Base-by-base conservation (phyloP, 306 rosid species). In the Castanea sativa region DNA sequence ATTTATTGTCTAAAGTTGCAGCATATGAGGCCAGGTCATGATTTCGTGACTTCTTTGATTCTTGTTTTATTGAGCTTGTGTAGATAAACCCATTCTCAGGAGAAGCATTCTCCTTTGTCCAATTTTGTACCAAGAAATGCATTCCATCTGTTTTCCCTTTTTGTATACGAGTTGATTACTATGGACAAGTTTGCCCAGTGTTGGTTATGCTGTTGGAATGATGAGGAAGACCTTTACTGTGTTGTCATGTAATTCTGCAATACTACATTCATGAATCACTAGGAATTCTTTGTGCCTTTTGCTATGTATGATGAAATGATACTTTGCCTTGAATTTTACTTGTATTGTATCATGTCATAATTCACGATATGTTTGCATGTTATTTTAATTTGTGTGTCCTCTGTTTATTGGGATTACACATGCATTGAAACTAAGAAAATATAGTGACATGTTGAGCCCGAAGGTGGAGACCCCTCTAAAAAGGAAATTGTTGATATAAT, bases 101-200 rank as follows among this genome's bases (percentile, higher is more conserved):
- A 81, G 85, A 75, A 81, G 74, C 57, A 25, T 84, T 80, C 69
- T 77, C 80, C 82, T 49, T n/a, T 30, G 65, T 74, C 82, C 78
- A 80, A 73, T 84, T 84, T 80, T 84, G 82, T 77, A 81, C 41
- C 15, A 69, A n/a, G 53, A 73, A 80, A 69, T 81, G 77, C 77
- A 73, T 27, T 71, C 21, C 69, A 69, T 73, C 55, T 35, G 75
- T 30, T 69, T 69, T 73, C 33, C 14, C 21, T 74, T 75, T 43
- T 43, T 70, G 16, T 2, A 29, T 49, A 49, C 73, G 83, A 63
- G 58, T 60, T 52, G 74, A 75, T 23, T 83, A 4, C 64, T 57
- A 56, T 57, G 32, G 15, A 56, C 41, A 18, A 16, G 32, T 32
- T 18, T 19, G 59, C 52, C 35, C 55, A 61, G 25, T 49, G 75